Conservation (phyloP, 805 yeast genomes). For the Saccharomycopsis guyanensis region DNA sequence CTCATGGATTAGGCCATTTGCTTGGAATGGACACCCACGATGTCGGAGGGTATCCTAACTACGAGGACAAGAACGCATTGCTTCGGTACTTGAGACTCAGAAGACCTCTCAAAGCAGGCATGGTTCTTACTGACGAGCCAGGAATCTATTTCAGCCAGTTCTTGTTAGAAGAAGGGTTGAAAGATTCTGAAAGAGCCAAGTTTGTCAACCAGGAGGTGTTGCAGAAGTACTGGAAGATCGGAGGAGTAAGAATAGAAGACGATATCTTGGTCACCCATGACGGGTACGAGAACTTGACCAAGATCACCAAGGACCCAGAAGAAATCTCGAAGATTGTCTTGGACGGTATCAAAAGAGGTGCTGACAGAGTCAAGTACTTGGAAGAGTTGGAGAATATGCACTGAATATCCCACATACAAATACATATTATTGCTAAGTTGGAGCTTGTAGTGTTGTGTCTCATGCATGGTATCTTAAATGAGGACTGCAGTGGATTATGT, state of each 20-base stretch:
- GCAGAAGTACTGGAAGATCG: constrained; percentile 75
- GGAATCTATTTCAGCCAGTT: constrained; percentile 88
- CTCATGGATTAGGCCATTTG: constrained; percentile 94
- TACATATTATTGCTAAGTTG: neutral
- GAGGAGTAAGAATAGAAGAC: constrained; percentile 97
- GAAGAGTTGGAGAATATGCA: neutral
- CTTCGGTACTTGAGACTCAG: constrained; percentile 74
- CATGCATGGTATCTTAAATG: too few relatives aligned
- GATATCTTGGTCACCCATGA: constrained; percentile 70
- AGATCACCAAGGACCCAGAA: constrained; percentile 76
- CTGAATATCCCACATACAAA: neutral
- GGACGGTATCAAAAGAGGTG: constrained; percentile 55
- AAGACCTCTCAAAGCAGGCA: constrained; percentile 58
- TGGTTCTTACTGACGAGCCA: constrained; percentile 94
- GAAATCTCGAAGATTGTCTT: constrained; percentile 74
- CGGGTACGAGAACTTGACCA: constrained; percentile 78
- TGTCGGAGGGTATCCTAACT: constrained; percentile 83
- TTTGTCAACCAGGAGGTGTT: constrained; percentile 60
- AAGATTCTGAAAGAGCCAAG: constrained; percentile 41
- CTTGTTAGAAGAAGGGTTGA: constrained; percentile 56
- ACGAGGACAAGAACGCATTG: constrained; percentile 73
- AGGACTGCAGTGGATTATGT: too few relatives aligned
- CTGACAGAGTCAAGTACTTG: neutral
- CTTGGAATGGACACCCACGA: constrained; percentile 96
- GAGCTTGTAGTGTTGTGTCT: too few relatives aligned